These are phyloP conservation scores for Stachybotrys echinatus DNA, from an alignment of 2,329 filamentous ascomycete genomes.

Conservation along the genomic window DNA sequence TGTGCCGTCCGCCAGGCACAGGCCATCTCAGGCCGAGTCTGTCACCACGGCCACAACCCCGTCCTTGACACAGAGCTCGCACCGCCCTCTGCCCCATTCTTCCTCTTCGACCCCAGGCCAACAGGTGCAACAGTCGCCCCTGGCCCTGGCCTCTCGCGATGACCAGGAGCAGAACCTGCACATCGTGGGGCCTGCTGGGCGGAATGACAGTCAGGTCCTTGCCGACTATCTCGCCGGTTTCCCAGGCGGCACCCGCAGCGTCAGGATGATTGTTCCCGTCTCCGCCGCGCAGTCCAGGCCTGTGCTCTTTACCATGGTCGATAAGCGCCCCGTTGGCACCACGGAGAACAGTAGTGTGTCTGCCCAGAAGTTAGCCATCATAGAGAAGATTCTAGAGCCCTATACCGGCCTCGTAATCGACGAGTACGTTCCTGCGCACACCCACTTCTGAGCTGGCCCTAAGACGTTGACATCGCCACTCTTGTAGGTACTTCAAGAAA, in stretches of 20 bases:
- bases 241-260: conserved; percentile 19
- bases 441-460: background rate
- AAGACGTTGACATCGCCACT: conserved; percentile 5
- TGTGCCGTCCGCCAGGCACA: background rate
- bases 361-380: conserved; percentile 44
- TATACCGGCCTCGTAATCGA: conserved; percentile 44
- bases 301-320: conserved; percentile 41
- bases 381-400: conserved; percentile 55
- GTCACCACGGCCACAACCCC: background rate
- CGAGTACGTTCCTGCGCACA: conserved; percentile 25
- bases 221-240: conserved; percentile 47
- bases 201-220: conserved; percentile 55
- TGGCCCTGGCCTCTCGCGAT: conserved; percentile 24
- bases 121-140: conserved; percentile 14
- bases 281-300: conserved; percentile 26
- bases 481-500: conserved; percentile 45
- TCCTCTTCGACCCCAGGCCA: background rate
- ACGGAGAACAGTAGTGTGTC: conserved; percentile 29
- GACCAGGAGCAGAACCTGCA: conserved; percentile 39
- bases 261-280: conserved; percentile 22
- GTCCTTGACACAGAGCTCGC: background rate
- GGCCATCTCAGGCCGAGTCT: background rate
- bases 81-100: background rate
- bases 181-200: conserved; percentile 55
- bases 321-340: conserved; percentile 38